Conservation (phyloP, 805 yeast species). For the Candida ovalis region DNA sequence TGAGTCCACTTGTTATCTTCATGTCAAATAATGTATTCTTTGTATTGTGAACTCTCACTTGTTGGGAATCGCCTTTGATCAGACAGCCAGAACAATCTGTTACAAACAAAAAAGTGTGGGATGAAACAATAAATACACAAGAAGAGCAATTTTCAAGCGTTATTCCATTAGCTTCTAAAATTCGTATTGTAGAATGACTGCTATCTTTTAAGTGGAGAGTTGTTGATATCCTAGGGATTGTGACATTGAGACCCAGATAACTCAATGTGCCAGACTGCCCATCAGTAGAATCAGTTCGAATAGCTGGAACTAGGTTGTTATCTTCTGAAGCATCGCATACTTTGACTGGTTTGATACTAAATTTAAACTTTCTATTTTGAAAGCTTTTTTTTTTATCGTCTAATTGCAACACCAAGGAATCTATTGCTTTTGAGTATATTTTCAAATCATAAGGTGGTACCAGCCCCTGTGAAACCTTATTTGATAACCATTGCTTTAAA, state of each 20-base stretch:
- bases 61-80: conserved; percentile 20
- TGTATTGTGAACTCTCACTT: conserved; percentile 25
- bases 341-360: conserved; percentile 16
- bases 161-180: conserved; percentile 16
- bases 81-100: conserved; percentile 12
- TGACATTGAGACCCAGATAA: neutral
- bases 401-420: conserved; percentile 14
- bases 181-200: conserved; percentile 7
- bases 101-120: conserved; percentile 21
- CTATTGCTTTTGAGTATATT: conserved; percentile 15
- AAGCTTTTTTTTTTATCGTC: conserved; percentile 18
- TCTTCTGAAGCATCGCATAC: neutral
- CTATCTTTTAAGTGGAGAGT: neutral
- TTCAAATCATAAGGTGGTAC: conserved; percentile 27
- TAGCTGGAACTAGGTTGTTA: neutral
- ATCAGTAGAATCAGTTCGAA: neutral
- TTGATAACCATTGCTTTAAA: conserved; percentile 18
- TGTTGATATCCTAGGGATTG: neutral
- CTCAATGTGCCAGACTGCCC: neutral
- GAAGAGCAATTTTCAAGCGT: conserved; percentile 17
- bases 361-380: conserved; percentile 18
- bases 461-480: conserved; percentile 5
- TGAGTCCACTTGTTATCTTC: conserved; percentile 8
- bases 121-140: conserved; percentile 12
- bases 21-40: conserved; percentile 10